phyloP scores from a whole-genome alignment of 441 rosid genomes.

The Melastoma candidum region DNA sequence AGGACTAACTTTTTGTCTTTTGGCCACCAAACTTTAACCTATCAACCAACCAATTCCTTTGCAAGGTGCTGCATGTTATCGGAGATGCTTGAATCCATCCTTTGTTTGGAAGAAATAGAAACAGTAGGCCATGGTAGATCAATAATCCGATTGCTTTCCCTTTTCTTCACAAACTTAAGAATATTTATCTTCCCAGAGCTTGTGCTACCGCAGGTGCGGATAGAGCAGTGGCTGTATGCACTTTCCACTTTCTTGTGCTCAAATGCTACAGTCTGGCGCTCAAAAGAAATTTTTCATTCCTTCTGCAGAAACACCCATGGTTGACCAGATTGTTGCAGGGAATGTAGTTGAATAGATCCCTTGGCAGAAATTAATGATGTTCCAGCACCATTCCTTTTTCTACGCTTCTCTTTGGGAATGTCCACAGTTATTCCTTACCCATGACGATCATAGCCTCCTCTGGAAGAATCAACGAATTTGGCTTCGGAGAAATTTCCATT shows the following conservation, averaged over 20 bases:
- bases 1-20: slow-evolving; percentile 50
- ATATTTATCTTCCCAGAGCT: too few relatives aligned
- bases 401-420: slow-evolving; percentile 23
- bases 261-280: too few relatives aligned
- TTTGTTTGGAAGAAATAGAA: neutral
- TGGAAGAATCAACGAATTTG: slow-evolving; percentile 57
- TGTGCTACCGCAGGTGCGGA: too few relatives aligned
- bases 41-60: slow-evolving; percentile 45
- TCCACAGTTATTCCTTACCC: slow-evolving; percentile 31
- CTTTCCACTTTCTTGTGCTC: too few relatives aligned
- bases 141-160: too few relatives aligned
- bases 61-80: slow-evolving; percentile 18
- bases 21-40: slow-evolving; percentile 88
- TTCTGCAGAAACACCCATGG: too few relatives aligned
- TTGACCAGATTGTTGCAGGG: too few relatives aligned
- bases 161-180: too few relatives aligned
- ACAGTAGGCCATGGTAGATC: slow-evolving; percentile 7
- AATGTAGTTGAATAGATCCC: neutral
- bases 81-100: slow-evolving; percentile 29
- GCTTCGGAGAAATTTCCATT: slow-evolving; percentile 57
- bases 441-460: slow-evolving; percentile 55
- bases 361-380: slow-evolving; percentile 13
- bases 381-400: slow-evolving; percentile 18
- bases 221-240: too few relatives aligned
- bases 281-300: too few relatives aligned